Evolutionary conservation across 1,284 basidiomycete species (phyloP).

Genomic region (Phlebopus sp.): DNA sequence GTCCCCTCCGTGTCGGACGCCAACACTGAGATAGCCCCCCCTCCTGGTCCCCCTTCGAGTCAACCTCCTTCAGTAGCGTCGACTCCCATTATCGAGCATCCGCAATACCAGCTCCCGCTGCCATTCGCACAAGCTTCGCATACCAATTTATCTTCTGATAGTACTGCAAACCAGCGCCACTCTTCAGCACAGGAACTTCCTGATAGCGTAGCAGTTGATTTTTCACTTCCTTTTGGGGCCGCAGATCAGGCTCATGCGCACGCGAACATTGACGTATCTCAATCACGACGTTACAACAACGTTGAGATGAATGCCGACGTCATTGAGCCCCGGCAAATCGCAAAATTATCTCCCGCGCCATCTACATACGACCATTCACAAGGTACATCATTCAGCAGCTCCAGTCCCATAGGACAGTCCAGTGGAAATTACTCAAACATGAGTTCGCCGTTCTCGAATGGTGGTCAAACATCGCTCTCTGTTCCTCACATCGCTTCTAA

Average conservation of each 20-base stretch:
- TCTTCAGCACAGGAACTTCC: conserved; percentile 13
- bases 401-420: conserved; percentile 25
- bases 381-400: conserved; percentile 15
- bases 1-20: conserved; percentile 1
- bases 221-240: conserved; percentile 22
- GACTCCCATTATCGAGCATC: conserved; percentile 16
- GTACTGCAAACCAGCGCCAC: conserved; percentile 2
- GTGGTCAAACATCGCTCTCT: conserved; percentile 6
- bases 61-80: conserved; percentile 14
- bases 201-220: conserved; percentile 20
- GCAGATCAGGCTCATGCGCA: conserved; percentile 18
- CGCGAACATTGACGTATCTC: conserved; percentile 19
- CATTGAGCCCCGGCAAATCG: conserved; percentile 9
- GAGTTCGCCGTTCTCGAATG: conserved; percentile 25
- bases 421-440: conserved; percentile 27
- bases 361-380: conserved; percentile 25
- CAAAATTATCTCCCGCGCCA: conserved; percentile 8
- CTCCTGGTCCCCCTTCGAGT: conserved; percentile 3
- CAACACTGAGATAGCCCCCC: conserved; percentile 6
- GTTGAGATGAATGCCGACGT: conserved; percentile 18
- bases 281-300: conserved; percentile 15
- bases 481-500: conserved; percentile 12
- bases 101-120: conserved; percentile 13
- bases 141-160: not conserved
- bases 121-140: conserved; percentile 12